Base-by-base conservation (phyloP, 106 monocot species). In the Dioscorea alata region DNA sequence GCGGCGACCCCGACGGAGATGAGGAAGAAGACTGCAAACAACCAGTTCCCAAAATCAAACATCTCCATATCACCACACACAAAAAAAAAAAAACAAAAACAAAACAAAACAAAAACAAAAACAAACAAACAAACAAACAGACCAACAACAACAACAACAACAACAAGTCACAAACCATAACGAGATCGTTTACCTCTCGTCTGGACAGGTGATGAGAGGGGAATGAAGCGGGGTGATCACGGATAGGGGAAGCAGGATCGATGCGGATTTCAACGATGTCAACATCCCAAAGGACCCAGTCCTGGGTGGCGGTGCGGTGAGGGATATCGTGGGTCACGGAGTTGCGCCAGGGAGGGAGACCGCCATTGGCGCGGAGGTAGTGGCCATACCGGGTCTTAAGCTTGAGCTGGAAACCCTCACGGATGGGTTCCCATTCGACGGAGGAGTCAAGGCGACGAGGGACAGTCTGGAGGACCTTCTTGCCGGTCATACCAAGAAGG, bases 321-420 rank as follows among this genome's bases (percentile, higher is more conserved):
- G 96, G 96, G 48, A 89, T 76, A 72, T 92, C 96, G 42, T 97
- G 96, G 7, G 96, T 97, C 57, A 97, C 68, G 24, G 91, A 92
- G 74, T 96, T 96, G 35, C 88, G 62, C 86, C 91, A 96, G 3
- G 96, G 96, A 12, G 91, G 91, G 6, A 86, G 48, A 6, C 96
- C 90, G 5, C 87, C 83, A 56, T 94, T 94, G 48, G 85, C 90
- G 34, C 94, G 76, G 49, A 94, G 74, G 76, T 50, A 90, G 31
- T 84, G 68, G 23, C 90, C 86, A 67, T 79, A 83, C 54, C 78
- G 60, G 21, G 90, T 83, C 75, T 79, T 83, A 49, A 86, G 79
- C 58, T 68, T 68, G 48, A 83, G 73, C 67, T 72, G 76, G 62
- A 80, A 69, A 0, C 88, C 91, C 13, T 96, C 96, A 14, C 89